Evolutionary conservation across 1,284 basidiomycete genomes (phyloP).

Genomic region (Stereum hirsutum): DNA sequence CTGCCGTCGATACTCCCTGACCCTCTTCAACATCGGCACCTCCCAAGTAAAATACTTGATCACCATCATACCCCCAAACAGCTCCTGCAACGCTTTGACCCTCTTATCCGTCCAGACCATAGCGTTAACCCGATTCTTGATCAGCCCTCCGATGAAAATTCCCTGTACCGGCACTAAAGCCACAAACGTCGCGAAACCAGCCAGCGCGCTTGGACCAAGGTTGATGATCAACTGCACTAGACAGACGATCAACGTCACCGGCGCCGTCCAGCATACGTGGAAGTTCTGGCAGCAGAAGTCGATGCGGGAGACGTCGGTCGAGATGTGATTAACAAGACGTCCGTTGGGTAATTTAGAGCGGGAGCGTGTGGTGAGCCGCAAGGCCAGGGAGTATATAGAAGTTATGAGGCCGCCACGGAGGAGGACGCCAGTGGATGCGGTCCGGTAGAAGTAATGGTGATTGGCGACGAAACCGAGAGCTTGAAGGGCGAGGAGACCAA

Average conservation of each 20-base stretch:
- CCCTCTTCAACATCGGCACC: conserved; percentile 60
- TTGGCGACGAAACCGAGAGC: conserved; percentile 58
- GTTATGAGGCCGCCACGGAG: conserved; percentile 84
- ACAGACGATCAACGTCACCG: conserved; percentile 66
- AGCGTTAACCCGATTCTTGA: conserved; percentile 61
- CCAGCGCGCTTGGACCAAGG: conserved; percentile 74
- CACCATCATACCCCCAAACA: conserved; percentile 80
- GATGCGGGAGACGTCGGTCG: conserved; percentile 85
- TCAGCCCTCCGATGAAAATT: conserved; percentile 67
- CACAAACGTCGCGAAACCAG: conserved; percentile 77
- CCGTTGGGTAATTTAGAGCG: conserved; percentile 82
- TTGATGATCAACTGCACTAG: conserved; percentile 61
- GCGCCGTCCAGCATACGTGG: conserved; percentile 72
- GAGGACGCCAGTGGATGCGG: conserved; percentile 70
- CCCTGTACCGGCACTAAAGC: conserved; percentile 60
- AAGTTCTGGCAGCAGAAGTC: conserved; percentile 86
- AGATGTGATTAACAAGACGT: conserved; percentile 87
- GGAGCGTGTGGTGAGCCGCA: conserved; percentile 73
- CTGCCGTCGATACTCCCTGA: conserved; percentile 60
- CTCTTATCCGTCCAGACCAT: conserved; percentile 92
- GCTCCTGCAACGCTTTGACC: conserved; percentile 75
- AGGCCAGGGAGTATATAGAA: conserved; percentile 76
- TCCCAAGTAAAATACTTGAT: conserved; percentile 90
- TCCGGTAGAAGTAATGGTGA: conserved; percentile 79
- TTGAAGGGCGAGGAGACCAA: conserved; percentile 68